Conservation (phyloP, 331 rosid species). For the Pyracantha coccinea region DNA sequence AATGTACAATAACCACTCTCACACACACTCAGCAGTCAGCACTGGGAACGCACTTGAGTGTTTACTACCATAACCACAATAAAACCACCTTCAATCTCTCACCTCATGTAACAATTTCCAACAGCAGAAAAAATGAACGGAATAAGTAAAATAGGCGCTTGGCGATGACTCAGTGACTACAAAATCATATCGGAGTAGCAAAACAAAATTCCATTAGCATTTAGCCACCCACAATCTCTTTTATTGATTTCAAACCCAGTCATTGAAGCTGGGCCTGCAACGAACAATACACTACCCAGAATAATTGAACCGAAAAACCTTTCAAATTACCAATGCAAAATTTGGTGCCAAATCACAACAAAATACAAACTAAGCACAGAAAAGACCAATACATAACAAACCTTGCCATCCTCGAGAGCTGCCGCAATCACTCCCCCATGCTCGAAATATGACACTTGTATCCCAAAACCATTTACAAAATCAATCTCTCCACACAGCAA, state of each 20-base stretch:
- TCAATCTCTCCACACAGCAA: conserved; percentile 27
- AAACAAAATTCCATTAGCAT: not conserved
- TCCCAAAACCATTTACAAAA: conserved; percentile 32
- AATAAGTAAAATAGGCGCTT: not conserved
- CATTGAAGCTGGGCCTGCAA: not conserved
- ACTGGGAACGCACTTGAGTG: not conserved
- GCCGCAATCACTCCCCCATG: conserved; percentile 21
- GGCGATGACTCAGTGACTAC: not conserved
- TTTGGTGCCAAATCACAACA: conserved; percentile 26
- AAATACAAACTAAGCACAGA: conserved; percentile 36
- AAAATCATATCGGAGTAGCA: not conserved
- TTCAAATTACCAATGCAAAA: conserved; percentile 24
- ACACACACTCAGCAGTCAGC: no score
- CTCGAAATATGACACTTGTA: conserved; percentile 11
- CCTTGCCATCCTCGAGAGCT: conserved; percentile 19
- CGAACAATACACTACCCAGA: conserved; percentile 13
- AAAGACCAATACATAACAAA: conserved; percentile 37
- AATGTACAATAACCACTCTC: no score
- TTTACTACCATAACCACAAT: not conserved
- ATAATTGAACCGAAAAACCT: conserved; percentile 1
- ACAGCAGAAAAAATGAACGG: not conserved
- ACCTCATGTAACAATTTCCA: not conserved
- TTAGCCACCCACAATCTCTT: not conserved
- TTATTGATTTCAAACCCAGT: conserved; percentile 20
- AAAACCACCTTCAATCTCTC: no score